These are phyloP conservation scores for Trametes cingulata DNA, from an alignment of 768 basidiomycete genomes.

Conservation along the genomic window DNA sequence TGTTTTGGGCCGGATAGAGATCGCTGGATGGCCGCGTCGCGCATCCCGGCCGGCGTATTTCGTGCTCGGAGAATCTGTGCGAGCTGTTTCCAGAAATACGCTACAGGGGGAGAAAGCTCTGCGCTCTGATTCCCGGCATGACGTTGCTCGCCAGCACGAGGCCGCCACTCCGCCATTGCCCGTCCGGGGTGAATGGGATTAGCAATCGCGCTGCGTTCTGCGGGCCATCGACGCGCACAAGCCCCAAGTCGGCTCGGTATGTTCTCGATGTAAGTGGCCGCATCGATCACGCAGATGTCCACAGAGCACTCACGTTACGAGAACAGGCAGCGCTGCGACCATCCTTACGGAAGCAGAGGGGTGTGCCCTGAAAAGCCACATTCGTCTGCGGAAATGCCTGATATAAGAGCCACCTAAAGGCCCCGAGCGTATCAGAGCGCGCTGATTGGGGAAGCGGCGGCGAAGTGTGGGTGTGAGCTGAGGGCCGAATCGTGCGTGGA, in stretches of 20 bases:
- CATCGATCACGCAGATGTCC: too few species aligned
- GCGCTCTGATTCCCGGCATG: slow-evolving; percentile 4
- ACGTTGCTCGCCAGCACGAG: not conserved
- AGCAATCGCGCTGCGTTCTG: not conserved
- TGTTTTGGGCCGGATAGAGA: too few species aligned
- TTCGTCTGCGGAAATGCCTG: not conserved
- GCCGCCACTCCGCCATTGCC: not conserved
- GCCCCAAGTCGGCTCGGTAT: not conserved
- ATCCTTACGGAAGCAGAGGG: not conserved
- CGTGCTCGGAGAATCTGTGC: not conserved
- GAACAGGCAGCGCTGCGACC: not conserved
- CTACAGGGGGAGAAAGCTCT: not conserved
- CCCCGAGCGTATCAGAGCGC: slow-evolving; percentile 4
- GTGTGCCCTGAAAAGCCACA: not conserved
- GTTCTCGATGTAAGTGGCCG: not conserved
- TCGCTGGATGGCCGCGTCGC: too few species aligned
- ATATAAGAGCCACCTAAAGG: not conserved
- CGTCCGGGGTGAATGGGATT: not conserved
- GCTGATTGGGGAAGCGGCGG: slow-evolving; percentile 4
- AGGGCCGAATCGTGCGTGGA: not conserved
- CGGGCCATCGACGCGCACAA: not conserved
- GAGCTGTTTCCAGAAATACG: not conserved
- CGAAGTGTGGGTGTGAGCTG: slow-evolving; percentile 3
- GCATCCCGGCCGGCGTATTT: not conserved
- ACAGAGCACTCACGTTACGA: too few species aligned